A percentile compares a stretch with the other conserved stretches of the same genome.
These are phyloP conservation scores for Zychaea mexicana DNA, from an alignment of 371 early-diverging fungal species.

Conservation along the genomic window DNA sequence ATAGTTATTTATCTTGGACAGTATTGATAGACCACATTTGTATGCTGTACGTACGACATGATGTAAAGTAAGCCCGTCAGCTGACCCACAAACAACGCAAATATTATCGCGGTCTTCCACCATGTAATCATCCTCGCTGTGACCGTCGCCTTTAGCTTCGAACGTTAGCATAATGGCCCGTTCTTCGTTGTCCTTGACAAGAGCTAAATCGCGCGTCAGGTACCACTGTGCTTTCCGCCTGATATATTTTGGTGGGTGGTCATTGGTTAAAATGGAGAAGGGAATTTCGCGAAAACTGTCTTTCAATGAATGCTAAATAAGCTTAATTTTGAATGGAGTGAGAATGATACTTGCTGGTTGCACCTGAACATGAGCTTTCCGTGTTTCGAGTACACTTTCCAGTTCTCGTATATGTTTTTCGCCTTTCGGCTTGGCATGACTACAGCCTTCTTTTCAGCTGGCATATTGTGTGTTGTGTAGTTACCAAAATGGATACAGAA, in stretches of 20 bases:
- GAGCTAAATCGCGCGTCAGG: constrained; percentile 44
- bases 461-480: constrained; percentile 2
- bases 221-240: constrained; percentile 61
- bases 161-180: constrained; percentile 53
- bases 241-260: constrained; percentile 8
- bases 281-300: too few species aligned
- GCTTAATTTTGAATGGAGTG: constrained; percentile 17
- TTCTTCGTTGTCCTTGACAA: constrained; percentile 19
- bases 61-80: constrained; percentile 46
- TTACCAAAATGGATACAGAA: background rate
- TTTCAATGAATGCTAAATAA: too few species aligned
- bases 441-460: constrained; percentile 5
- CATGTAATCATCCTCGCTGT: constrained; percentile 52
- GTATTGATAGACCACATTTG: too few species aligned
- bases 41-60: constrained; percentile 43
- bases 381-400: constrained; percentile 47
- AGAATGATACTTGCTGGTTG: constrained; percentile 28
- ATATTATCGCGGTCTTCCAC: constrained; percentile 56
- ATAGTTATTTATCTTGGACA: background rate
- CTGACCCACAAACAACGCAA: constrained; percentile 51
- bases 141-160: constrained; percentile 59
- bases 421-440: constrained; percentile 38
- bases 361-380: constrained; percentile 55
- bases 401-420: constrained; percentile 45
- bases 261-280: background rate